phyloP scores from a whole-genome alignment of 345 rosid species.

The Carallia pectinifolia region DNA sequence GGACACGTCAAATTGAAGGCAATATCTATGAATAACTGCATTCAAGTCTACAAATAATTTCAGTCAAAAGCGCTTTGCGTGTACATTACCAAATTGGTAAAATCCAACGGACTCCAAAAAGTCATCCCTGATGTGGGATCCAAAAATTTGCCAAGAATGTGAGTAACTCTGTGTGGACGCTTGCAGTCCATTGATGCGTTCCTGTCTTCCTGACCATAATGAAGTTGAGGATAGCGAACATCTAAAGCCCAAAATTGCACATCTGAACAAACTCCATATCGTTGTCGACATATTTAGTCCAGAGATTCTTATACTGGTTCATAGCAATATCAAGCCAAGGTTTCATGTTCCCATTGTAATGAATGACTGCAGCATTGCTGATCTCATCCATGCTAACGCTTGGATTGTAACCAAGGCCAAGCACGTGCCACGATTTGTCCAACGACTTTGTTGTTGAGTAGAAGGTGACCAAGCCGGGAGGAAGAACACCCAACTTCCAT shows the following conservation, averaged over 20 bases:
- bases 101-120: constrained; percentile 24
- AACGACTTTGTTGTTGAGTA: constrained; percentile 74
- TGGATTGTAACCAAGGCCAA: constrained; percentile 89
- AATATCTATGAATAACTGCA: too few species aligned
- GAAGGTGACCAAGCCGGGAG: constrained; percentile 85
- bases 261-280: constrained; percentile 37
- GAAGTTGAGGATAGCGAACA: constrained; percentile 16
- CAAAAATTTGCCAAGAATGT: constrained; percentile 22
- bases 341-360: constrained; percentile 94
- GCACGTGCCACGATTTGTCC: constrained; percentile 91
- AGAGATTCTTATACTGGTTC: constrained; percentile 80
- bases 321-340: constrained; percentile 96
- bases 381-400: constrained; percentile 77
- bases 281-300: constrained; percentile 81
- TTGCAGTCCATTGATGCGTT: constrained; percentile 19
- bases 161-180: constrained; percentile 31
- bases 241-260: constrained; percentile 64
- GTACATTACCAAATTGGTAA: constrained; percentile 29
- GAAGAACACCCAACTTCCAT: constrained; percentile 70
- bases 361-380: constrained; percentile 80
- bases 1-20: too few species aligned
- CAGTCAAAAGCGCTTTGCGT: constrained; percentile 17
- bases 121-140: constrained; percentile 21
- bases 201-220: constrained; percentile 24
- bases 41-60: not conserved